phyloP scores from a whole-genome alignment of 2,329 filamentous ascomycete genomes.

The Raffaelea albimanens region DNA sequence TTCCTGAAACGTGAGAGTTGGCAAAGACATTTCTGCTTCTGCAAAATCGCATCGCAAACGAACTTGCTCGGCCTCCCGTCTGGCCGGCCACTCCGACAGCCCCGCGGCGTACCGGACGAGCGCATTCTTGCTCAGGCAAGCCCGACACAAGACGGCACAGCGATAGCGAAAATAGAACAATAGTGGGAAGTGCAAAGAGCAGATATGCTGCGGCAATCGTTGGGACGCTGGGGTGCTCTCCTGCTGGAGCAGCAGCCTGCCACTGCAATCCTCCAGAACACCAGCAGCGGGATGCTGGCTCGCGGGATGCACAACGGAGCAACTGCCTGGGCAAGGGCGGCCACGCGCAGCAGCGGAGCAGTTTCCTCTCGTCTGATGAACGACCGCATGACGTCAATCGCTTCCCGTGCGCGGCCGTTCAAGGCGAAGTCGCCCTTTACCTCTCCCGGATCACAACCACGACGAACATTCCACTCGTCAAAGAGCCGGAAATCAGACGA shows the following conservation, averaged over 20 bases:
- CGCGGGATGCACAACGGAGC: neutral
- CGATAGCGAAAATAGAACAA: no score
- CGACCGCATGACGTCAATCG: neutral
- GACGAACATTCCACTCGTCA: slow-evolving; percentile 20
- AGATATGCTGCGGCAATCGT: slow-evolving; percentile 2
- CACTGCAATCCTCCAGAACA: neutral
- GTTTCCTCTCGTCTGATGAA: no score
- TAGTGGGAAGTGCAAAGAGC: neutral
- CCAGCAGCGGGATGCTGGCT: neutral
- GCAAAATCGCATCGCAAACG: no score
- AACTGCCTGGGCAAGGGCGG: neutral
- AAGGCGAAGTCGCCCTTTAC: neutral
- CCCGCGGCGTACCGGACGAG: neutral
- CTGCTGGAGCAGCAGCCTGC: neutral
- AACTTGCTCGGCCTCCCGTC: no score
- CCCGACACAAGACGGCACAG: neutral
- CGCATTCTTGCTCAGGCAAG: neutral
- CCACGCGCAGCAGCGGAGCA: no score
- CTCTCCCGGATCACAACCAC: slow-evolving; percentile 5
- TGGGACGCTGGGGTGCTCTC: neutral
- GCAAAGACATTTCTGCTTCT: no score
- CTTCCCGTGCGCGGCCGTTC: neutral
- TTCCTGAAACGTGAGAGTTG: no score
- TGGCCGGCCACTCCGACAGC: no score
- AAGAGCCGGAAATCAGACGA: slow-evolving; percentile 14